phyloP scores from a whole-genome alignment of 2,329 filamentous ascomycete genomes.

The Trichoderma aggressivum region DNA sequence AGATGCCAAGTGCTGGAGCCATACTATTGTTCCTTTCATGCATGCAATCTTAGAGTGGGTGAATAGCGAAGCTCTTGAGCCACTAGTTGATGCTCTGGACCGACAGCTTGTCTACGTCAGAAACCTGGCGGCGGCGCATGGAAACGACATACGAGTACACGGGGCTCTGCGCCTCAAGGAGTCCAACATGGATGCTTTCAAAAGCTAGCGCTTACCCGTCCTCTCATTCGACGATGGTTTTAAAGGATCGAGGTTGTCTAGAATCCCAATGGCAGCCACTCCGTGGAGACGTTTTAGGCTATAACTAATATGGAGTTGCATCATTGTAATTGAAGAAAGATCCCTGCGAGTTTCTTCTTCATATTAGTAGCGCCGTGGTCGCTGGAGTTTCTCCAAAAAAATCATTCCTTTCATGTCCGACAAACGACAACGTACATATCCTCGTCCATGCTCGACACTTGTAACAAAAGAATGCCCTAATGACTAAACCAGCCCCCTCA shows the following conservation, averaged over 20 bases:
- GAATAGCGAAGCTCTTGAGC: not conserved
- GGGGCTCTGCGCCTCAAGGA: not conserved
- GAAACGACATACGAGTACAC: no score
- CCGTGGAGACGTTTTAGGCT: not conserved
- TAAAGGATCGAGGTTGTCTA: not conserved
- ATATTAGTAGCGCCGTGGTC: not conserved
- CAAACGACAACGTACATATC: not conserved
- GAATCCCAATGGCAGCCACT: not conserved
- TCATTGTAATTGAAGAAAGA: not conserved
- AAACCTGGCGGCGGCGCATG: not conserved
- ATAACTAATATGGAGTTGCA: not conserved
- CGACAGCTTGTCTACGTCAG: constrained; percentile 1
- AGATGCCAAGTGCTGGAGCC: not conserved
- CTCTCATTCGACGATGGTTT: not conserved
- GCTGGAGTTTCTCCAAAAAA: not conserved
- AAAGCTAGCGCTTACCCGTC: constrained; percentile 7
- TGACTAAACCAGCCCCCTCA: not conserved
- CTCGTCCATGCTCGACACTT: not conserved
- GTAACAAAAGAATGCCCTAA: constrained; percentile 2
- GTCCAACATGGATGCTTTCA: not conserved
- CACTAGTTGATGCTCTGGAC: not conserved
- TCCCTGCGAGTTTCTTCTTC: constrained; percentile 1
- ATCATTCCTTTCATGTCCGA: not conserved
- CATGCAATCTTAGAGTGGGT: not conserved
- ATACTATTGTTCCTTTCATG: not conserved